Evolutionary conservation across 2,329 filamentous ascomycete genomes (phyloP), one percentile per base, ranked within the genome.

Genomic region (Penicillium sp.): DNA sequence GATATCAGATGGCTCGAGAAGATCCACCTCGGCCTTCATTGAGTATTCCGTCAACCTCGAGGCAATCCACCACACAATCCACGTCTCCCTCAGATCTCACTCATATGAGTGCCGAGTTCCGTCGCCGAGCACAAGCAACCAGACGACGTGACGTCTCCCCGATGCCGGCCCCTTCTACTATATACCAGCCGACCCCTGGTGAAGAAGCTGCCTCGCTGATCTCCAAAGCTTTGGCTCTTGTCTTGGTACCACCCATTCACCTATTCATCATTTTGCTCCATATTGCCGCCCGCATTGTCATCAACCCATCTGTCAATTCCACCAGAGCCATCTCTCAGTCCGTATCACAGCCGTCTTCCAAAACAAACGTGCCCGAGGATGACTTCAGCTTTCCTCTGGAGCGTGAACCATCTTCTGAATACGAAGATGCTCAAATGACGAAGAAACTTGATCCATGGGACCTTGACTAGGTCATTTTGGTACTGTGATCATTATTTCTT

Each of bases 191-290:
- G 71, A 76, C 54, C 68, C 75, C 33, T 71, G 78, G 80, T 50
- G 77, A 81, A 42, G 76, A 88, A 27, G 83, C 85, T 1, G 77
- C 84, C 49, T 82, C 85, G 3, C 82, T 96, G 27, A 82, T 96
- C 25, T 84, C 87, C 53, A 92, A 90, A 73, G 92, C 91, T 0
- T 86, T 84, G 59, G 86, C 89, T 49, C 81, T 94, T 27, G 81
- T 96, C 4, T 77, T 96, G 14, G 86, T 89, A 0, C 91, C 91
- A n/a, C 91, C 92, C 0, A 84, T 87, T 31, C 85, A 92, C 64
- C 81, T 96, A 2, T 83, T 96, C 33, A 81, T 85, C 25, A 78
- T 96, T 40, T 92, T 96, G 81, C 81, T 96, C 4, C 85, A 86
- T 53, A 90, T 96, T 54, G 90, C 92, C 1, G 87, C 89, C 0